Evolutionary conservation across 148 eudicot genomes (phyloP).

Genomic region (Vaccinium macrocarpon): DNA sequence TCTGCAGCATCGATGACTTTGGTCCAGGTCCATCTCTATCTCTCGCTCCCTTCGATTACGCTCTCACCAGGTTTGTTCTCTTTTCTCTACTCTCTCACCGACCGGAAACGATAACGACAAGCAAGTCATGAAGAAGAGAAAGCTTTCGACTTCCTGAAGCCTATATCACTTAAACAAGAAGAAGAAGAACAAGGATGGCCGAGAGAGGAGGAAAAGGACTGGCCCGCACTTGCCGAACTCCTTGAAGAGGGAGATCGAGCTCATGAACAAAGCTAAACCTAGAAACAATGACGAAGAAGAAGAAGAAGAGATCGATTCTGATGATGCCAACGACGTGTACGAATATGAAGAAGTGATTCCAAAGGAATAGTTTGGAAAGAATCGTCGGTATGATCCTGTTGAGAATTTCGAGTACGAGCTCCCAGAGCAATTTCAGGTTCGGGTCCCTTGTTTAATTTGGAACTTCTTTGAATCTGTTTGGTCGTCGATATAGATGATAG

Average conservation of each 20-base stretch:
- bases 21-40: no score
- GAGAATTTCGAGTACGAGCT: slow-evolving; percentile 65
- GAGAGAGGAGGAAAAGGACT: slow-evolving; percentile 16
- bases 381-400: slow-evolving; percentile 66
- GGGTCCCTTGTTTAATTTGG: not conserved
- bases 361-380: slow-evolving; percentile 67
- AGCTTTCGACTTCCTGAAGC: slow-evolving; percentile 11
- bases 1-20: no score
- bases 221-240: slow-evolving; percentile 78
- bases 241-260: slow-evolving; percentile 47
- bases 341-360: slow-evolving; percentile 74
- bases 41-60: no score
- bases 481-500: not conserved
- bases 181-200: not conserved
- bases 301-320: slow-evolving; percentile 30
- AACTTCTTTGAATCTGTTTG: not conserved
- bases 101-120: slow-evolving; percentile 10
- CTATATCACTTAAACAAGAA: slow-evolving; percentile 5
- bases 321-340: slow-evolving; percentile 49
- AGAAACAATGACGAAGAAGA: slow-evolving; percentile 25
- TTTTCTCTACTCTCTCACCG: no score
- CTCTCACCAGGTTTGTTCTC: no score
- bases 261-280: slow-evolving; percentile 20
- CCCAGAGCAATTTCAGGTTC: slow-evolving; percentile 71
- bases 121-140: slow-evolving; percentile 19